phyloP scores from a whole-genome alignment of 1,284 basidiomycete species.

The Pascua sp. region DNA sequence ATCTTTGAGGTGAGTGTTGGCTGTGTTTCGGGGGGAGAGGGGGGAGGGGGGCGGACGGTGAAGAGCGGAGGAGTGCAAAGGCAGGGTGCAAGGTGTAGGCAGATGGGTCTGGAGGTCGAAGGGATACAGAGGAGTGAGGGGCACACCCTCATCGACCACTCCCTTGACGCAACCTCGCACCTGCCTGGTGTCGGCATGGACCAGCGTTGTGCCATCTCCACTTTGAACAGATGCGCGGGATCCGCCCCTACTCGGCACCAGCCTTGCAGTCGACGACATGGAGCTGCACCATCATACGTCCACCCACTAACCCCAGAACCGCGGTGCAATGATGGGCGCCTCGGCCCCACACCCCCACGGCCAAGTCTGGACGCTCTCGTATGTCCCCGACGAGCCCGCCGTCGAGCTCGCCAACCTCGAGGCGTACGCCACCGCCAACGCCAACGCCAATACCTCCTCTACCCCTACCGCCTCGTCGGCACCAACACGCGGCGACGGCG shows the following conservation, averaged over 20 bases:
- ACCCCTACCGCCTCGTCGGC: slow-evolving; percentile 50
- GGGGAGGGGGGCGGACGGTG: too few species aligned
- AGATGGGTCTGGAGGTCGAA: too few species aligned
- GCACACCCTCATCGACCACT: too few species aligned
- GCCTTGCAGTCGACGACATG: background rate
- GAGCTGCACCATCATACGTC: background rate
- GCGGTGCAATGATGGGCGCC: slow-evolving; percentile 93
- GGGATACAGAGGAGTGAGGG: too few species aligned
- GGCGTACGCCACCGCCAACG: slow-evolving; percentile 51
- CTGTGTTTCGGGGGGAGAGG: too few species aligned
- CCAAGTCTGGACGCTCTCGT: slow-evolving; percentile 81
- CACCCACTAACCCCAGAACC: slow-evolving; percentile 61
- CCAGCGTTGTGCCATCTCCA: too few species aligned
- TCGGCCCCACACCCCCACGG: slow-evolving; percentile 95
- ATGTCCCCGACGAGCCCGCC: slow-evolving; percentile 66
- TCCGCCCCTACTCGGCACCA: too few species aligned
- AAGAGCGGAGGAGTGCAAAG: too few species aligned
- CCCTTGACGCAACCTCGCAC: too few species aligned
- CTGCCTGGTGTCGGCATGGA: too few species aligned
- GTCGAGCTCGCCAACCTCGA: slow-evolving; percentile 63
- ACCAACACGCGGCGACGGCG: slow-evolving; percentile 54
- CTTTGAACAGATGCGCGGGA: too few species aligned
- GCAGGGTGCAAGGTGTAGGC: too few species aligned
- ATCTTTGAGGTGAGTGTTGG: slow-evolving; percentile 69
- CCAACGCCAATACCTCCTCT: background rate